These are phyloP conservation scores for Leptomonas pyrrhocoris DNA, from an alignment of 208 protist genomes.

Conservation along the genomic window DNA sequence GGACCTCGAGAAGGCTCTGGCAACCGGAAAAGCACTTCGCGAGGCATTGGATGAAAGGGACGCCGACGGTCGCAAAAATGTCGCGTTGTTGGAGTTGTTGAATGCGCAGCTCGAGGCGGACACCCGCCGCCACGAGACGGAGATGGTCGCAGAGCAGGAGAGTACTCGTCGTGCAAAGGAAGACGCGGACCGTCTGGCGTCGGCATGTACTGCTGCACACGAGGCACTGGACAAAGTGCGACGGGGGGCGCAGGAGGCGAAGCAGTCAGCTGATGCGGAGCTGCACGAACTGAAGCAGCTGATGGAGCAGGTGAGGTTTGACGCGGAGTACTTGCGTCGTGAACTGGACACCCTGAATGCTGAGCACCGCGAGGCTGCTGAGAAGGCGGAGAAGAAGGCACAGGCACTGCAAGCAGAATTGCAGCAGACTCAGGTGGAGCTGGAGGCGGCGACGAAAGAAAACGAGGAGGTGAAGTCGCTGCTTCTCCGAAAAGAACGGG, in stretches of 20 bases:
- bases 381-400: constrained; percentile 39
- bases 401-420: constrained; percentile 39
- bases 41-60: constrained; percentile 72
- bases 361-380: constrained; percentile 34
- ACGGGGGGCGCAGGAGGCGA: constrained; percentile 43
- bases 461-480: constrained; percentile 68
- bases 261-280: constrained; percentile 40
- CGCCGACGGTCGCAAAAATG: constrained; percentile 81
- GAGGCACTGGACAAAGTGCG: constrained; percentile 52
- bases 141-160: constrained; percentile 56
- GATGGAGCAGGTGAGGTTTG: constrained; percentile 85
- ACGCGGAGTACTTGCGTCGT: constrained; percentile 73
- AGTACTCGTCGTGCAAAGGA: constrained; percentile 35
- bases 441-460: constrained; percentile 67
- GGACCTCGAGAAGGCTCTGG: constrained; percentile 79
- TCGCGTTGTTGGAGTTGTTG: constrained; percentile 85
- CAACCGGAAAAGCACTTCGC: constrained; percentile 74
- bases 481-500: constrained; percentile 65
- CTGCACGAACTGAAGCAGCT: constrained; percentile 76
- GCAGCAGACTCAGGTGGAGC: constrained; percentile 49
- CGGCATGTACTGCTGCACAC: constrained; percentile 41
- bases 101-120: constrained; percentile 81
- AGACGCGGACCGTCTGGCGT: constrained; percentile 42
- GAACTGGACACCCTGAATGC: constrained; percentile 64
- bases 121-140: constrained; percentile 65